phyloP scores from a whole-genome alignment of 108 stramenopile species.

The Pseudonitzschia multiseries region DNA sequence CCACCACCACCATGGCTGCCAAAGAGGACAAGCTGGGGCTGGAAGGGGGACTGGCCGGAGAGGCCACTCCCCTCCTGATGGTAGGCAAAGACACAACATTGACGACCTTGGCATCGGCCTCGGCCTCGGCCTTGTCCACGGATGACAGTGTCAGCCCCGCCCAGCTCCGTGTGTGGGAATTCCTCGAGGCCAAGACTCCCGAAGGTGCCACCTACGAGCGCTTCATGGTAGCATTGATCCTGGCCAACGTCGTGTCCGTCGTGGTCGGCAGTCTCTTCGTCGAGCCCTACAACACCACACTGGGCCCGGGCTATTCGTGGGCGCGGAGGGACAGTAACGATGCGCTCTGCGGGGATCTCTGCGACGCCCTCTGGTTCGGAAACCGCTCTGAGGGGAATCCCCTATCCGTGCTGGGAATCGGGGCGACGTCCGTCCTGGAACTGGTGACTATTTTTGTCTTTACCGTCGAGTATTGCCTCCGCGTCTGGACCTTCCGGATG shows the following conservation, averaged over 20 bases:
- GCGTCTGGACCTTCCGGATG: slow-evolving; percentile 67
- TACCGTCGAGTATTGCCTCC: slow-evolving; percentile 75
- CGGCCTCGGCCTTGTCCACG: too few relatives aligned
- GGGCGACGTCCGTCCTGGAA: slow-evolving; percentile 67
- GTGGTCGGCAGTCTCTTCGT: slow-evolving; percentile 72
- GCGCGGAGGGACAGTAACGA: slow-evolving; percentile 28
- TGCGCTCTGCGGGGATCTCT: slow-evolving; percentile 42
- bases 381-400: slow-evolving; percentile 53
- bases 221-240: slow-evolving; percentile 80
- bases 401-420: slow-evolving; percentile 55
- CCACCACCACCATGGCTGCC: background rate
- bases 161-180: slow-evolving; percentile 19
- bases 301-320: slow-evolving; percentile 16
- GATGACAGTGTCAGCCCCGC: background rate
- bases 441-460: slow-evolving; percentile 71
- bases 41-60: background rate
- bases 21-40: background rate
- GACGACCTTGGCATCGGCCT: too few relatives aligned
- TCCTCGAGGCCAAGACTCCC: slow-evolving; percentile 79
- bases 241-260: slow-evolving; percentile 78
- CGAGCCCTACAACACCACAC: slow-evolving; percentile 61
- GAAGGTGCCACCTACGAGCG: slow-evolving; percentile 69
- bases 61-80: background rate
- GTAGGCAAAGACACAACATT: background rate
- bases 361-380: slow-evolving; percentile 83